Evolutionary conservation across 192 early-diverging fungal species (phyloP).

Genomic region (Coemansia sp.): DNA sequence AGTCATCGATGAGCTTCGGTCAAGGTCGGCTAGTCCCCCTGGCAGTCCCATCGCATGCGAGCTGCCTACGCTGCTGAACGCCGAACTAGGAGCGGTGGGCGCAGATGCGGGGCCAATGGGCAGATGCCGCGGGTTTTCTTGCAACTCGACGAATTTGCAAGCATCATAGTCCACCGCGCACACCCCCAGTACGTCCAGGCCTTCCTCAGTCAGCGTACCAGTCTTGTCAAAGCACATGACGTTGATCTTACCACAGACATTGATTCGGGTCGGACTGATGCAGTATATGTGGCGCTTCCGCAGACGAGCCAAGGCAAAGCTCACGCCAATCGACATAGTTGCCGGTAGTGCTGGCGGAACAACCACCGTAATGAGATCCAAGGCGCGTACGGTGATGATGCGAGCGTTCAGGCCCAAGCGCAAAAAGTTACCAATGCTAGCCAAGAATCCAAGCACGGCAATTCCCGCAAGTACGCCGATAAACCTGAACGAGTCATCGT

Average conservation of each 20-base stretch:
- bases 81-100: conserved; percentile 51
- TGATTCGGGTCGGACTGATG: conserved; percentile 90
- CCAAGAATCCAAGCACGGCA: conserved; percentile 83
- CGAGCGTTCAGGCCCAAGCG: conserved; percentile 68
- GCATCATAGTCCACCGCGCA: conserved; percentile 61
- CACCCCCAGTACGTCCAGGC: conserved; percentile 92
- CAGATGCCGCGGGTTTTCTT: conserved; percentile 56
- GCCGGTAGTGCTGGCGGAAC: conserved; percentile 97
- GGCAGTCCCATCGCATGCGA: conserved; percentile 22
- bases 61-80: conserved; percentile 54
- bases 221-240: conserved; percentile 99
- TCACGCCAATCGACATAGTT: conserved; percentile 97
- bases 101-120: conserved; percentile 23
- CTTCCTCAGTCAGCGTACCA: conserved; percentile 95
- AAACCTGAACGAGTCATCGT: conserved; percentile 96
- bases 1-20: conserved; percentile 50
- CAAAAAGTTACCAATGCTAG: conserved; percentile 88
- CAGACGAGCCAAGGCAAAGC: conserved; percentile 89
- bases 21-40: conserved; percentile 40
- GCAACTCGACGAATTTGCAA: conserved; percentile 53
- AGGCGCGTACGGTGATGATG: conserved; percentile 83
- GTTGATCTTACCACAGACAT: conserved; percentile 94
- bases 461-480: conserved; percentile 88
- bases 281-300: conserved; percentile 86
- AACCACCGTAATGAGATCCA: conserved; percentile 96